A percentile compares a stretch with the other conserved stretches of the same genome.
These are phyloP conservation scores for Microcyclosporella mali DNA, from an alignment of 2,329 filamentous ascomycete genomes.

Conservation along the genomic window DNA sequence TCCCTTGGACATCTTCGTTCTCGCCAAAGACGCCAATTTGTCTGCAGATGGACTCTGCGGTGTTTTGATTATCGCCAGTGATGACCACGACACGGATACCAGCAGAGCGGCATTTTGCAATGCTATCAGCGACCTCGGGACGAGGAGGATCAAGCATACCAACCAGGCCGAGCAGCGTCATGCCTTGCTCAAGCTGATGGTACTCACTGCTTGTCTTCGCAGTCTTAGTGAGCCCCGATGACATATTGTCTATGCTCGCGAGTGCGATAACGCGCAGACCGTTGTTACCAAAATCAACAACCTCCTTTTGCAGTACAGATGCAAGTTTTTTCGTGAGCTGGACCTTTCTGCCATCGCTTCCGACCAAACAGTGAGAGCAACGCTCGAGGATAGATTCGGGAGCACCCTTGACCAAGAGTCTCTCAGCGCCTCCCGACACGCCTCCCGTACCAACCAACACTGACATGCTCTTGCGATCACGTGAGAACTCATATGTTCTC, in stretches of 20 bases:
- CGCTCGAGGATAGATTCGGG: constrained; percentile 91
- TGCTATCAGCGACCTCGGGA: constrained; percentile 79
- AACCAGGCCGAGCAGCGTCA: constrained; percentile 89
- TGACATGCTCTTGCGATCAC: constrained; percentile 98
- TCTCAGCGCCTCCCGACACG: constrained; percentile 62
- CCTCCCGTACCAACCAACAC: constrained; percentile 60
- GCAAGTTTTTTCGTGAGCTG: constrained; percentile 63
- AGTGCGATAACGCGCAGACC: constrained; percentile 93
- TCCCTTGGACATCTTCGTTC: constrained; percentile 76
- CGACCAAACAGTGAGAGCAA: constrained; percentile 75
- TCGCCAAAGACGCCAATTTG: constrained; percentile 89
- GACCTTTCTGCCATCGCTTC: constrained; percentile 70
- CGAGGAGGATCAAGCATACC: constrained; percentile 96
- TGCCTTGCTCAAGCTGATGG: constrained; percentile 78
- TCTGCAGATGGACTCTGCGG: constrained; percentile 93
- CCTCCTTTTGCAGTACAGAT: constrained; percentile 67
- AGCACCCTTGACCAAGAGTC: constrained; percentile 90
- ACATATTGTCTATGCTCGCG: constrained; percentile 73
- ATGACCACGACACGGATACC: constrained; percentile 97
- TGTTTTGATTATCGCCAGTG: constrained; percentile 96
- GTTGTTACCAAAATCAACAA: constrained; percentile 83
- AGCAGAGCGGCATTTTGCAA: constrained; percentile 81
- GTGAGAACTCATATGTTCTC: constrained; percentile 92
- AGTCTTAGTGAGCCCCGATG: constrained; percentile 57
- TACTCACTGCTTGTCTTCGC: constrained; percentile 84